These are phyloP conservation scores for Fusarium continuum DNA, from an alignment of 2,329 filamentous ascomycete species.

Conservation along the genomic window DNA sequence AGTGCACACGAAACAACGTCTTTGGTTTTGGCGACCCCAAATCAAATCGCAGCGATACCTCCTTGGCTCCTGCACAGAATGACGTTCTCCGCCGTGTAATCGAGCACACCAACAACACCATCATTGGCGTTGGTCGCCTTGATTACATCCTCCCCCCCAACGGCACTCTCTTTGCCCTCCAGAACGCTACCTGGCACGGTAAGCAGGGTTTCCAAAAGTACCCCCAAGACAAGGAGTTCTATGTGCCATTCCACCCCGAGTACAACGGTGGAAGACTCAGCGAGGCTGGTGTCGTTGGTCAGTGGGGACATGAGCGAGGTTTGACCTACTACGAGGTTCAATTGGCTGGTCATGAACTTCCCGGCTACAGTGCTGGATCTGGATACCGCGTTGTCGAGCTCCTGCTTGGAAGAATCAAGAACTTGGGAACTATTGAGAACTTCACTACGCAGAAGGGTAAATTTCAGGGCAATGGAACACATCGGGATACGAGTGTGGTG, in stretches of 20 bases:
- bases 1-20: slow-evolving; percentile 41
- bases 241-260: slow-evolving; percentile 68
- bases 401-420: slow-evolving; percentile 40
- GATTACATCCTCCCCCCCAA: slow-evolving; percentile 75
- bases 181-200: slow-evolving; percentile 84
- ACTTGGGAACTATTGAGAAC: slow-evolving; percentile 28
- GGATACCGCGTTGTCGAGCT: slow-evolving; percentile 44
- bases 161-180: slow-evolving; percentile 75
- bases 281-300: slow-evolving; percentile 74
- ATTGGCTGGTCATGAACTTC: slow-evolving; percentile 66
- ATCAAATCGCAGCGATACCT: slow-evolving; percentile 25
- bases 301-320: slow-evolving; percentile 75
- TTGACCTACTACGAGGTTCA: slow-evolving; percentile 75
- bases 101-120: slow-evolving; percentile 47
- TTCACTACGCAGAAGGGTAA: slow-evolving; percentile 39
- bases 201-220: slow-evolving; percentile 70
- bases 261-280: slow-evolving; percentile 58
- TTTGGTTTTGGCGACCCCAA: slow-evolving; percentile 39
- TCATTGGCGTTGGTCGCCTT: slow-evolving; percentile 43
- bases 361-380: slow-evolving; percentile 42
- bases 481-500: neutral
- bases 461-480: slow-evolving; percentile 19
- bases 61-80: slow-evolving; percentile 29
- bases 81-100: slow-evolving; percentile 43
- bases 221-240: slow-evolving; percentile 64